Evolutionary conservation across 331 rosid species (phyloP).

Genomic region (Telfairia occidentalis): DNA sequence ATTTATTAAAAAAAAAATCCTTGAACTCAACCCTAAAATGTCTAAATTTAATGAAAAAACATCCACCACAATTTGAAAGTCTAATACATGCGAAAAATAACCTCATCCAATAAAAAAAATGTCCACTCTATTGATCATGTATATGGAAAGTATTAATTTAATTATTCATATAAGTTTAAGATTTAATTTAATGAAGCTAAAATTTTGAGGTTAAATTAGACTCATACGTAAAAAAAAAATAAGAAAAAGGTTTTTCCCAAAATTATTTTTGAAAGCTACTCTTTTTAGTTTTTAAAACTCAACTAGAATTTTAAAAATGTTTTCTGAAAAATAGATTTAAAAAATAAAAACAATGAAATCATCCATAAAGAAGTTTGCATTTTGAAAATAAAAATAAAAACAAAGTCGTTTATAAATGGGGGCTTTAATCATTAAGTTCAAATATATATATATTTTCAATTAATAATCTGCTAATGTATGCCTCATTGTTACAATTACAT

Average conservation of each 20-base stretch:
- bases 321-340: not conserved
- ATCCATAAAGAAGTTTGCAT: not conserved
- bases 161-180: not conserved
- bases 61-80: too few relatives aligned
- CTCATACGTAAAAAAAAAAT: too few relatives aligned
- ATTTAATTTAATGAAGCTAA: not conserved
- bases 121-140: not conserved
- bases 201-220: not conserved
- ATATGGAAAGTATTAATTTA: not conserved
- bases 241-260: not conserved
- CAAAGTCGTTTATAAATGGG: not conserved
- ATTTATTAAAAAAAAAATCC: too few relatives aligned
- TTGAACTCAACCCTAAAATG: too few relatives aligned
- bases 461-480: not conserved
- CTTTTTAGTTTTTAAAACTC: not conserved
- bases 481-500: not conserved
- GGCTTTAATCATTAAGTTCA: not conserved
- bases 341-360: not conserved
- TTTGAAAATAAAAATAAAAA: not conserved
- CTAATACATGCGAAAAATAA: too few relatives aligned
- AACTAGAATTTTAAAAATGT: not conserved
- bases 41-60: too few relatives aligned
- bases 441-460: too few relatives aligned
- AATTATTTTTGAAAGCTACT: not conserved
- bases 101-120: not conserved